Conservation (phyloP, 2,329 filamentous ascomycete species). For the Fusarium veterinarium region DNA sequence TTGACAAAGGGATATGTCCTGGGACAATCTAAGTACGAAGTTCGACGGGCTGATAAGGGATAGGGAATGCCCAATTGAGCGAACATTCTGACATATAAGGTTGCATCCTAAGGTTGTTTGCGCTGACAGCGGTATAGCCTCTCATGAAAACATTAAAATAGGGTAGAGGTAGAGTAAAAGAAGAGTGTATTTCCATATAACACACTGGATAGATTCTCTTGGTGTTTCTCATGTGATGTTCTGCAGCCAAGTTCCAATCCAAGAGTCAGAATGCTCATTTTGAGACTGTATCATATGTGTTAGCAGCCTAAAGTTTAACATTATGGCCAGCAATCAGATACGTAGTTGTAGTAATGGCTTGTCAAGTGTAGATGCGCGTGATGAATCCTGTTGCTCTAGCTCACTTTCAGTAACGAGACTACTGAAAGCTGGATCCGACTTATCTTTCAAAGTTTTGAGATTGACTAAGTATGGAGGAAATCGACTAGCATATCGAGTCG, state of each 20-base stretch:
- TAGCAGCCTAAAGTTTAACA: too few relatives aligned
- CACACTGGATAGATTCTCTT: background rate
- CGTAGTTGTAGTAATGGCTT: background rate
- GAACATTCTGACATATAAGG: background rate
- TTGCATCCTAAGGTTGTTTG: background rate
- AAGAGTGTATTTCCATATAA: background rate
- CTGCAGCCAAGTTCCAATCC: background rate
- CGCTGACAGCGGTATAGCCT: accelerated
- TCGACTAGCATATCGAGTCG: accelerated
- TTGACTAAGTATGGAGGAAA: background rate
- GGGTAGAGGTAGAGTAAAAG: accelerated
- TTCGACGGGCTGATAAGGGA: accelerated
- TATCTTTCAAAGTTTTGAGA: too few relatives aligned
- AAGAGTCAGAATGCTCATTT: accelerated
- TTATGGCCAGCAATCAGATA: too few relatives aligned
- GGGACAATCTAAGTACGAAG: background rate
- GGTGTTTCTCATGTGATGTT: accelerated
- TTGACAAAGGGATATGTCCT: accelerated
- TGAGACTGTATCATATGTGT: too few relatives aligned
- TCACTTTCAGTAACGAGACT: accelerated
- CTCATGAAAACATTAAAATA: background rate
- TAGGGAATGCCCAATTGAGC: background rate
- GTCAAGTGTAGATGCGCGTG: accelerated
- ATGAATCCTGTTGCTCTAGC: background rate
- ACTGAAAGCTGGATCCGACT: too few relatives aligned